These are phyloP conservation scores for Saccharomyces pastorianus DNA, from an alignment of 1,139 yeast species.

Conservation along the genomic window DNA sequence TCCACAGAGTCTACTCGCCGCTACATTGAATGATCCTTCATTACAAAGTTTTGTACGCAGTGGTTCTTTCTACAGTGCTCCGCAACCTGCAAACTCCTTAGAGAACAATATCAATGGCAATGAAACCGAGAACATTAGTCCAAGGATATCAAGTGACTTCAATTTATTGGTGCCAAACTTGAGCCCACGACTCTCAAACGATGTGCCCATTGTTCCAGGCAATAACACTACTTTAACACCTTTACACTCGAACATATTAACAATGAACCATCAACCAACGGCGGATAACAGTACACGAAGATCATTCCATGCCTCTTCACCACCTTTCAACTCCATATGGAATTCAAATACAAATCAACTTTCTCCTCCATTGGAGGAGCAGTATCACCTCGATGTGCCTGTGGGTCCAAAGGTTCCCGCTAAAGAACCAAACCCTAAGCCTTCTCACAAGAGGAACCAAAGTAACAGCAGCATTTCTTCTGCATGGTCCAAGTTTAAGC, in stretches of 20 bases:
- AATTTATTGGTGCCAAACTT: not conserved
- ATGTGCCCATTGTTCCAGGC: not conserved
- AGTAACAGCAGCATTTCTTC: conserved; percentile 18
- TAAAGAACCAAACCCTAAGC: not conserved
- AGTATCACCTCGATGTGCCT: not conserved
- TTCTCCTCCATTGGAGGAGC: conserved; percentile 1
- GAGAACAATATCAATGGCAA: not conserved
- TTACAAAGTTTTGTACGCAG: conserved; percentile 1
- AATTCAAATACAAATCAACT: conserved; percentile 11
- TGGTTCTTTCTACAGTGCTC: not conserved
- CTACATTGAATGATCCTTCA: conserved; percentile 12
- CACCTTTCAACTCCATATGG: conserved; percentile 20
- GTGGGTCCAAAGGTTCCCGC: not conserved
- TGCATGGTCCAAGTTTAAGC: conserved; percentile 16
- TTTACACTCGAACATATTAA: not conserved
- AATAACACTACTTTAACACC: not conserved
- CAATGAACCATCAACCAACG: not conserved
- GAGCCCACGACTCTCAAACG: not conserved
- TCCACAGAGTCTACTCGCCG: conserved; percentile 16
- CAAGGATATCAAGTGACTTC: not conserved
- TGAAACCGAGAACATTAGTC: not conserved
- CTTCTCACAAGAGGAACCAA: conserved; percentile 15
- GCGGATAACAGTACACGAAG: not conserved
- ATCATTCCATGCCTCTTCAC: conserved; percentile 8
- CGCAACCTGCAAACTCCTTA: not conserved